Base-by-base conservation (phyloP, 1,284 basidiomycete genomes). In the Phylloporus sp. region DNA sequence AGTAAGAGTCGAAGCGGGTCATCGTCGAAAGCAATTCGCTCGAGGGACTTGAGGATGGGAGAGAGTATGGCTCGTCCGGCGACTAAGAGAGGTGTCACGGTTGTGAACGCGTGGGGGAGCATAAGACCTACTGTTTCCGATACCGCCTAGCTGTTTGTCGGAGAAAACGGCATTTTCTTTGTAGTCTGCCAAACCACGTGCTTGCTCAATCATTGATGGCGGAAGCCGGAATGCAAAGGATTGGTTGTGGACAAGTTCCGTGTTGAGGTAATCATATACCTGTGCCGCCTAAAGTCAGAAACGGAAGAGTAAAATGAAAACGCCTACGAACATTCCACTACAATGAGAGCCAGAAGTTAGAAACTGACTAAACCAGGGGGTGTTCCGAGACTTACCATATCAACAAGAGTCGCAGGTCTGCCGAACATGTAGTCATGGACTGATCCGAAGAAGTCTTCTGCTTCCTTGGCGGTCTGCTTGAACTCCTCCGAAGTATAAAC, bases 121-220 rank as follows among this genome's bases (percentile, higher is more conserved):
- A 2, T 6, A 12, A 4, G 52, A 83, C 83, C 47, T 68, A 90
- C 88, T 86, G 79, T 95, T 95, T 29, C 91, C 92, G 68, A 95
- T 82, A 52, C 89, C 89, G 63, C 76, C 81, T 32, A 85, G 81
- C 7, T 84, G 76, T 2, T 81, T 70, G 70, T 88, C 87, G 15
- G 89, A 87, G 79, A 95, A 95, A 64, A 93, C 81, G 10, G 84
- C 85, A 63, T 84, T 78, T 77, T 95, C 91, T 75, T 94, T 93
- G 79, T 85, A 91, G 80, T 94, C 81, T 6, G 88, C 93, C 66
- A 86, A 85, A 63, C 77, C 80, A 56, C 87, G 88, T 34, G 90
- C 88, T 72, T 92, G 90, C 70, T 90, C 86, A 63, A 88, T 71
- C 74, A 86, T 80, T 15, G 85, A 87, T 10, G 90, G 88, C 29